These are phyloP conservation scores for Aspergillus viridinutans DNA, from an alignment of 2,329 filamentous ascomycete species.

Conservation along the genomic window DNA sequence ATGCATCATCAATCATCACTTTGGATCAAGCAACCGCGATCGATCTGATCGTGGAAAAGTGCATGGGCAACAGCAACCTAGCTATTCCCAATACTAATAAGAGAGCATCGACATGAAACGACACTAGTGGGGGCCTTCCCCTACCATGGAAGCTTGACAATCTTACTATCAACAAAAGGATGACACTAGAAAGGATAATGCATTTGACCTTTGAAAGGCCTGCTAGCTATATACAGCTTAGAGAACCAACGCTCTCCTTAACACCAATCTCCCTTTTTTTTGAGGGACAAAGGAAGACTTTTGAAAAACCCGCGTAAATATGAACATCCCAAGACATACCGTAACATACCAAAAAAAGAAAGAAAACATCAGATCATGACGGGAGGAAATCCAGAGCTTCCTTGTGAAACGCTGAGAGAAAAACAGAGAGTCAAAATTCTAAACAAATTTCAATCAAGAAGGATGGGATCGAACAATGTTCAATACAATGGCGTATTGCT, in stretches of 20 bases:
- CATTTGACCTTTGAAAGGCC: slow-evolving; percentile 14
- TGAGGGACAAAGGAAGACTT: slow-evolving; percentile 25
- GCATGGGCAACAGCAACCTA: background rate
- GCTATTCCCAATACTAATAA: background rate
- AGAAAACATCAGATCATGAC: slow-evolving; percentile 29
- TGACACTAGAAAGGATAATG: slow-evolving; percentile 10
- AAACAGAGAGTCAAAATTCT: slow-evolving; percentile 15
- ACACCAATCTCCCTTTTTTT: slow-evolving; percentile 26
- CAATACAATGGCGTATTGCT: slow-evolving; percentile 1
- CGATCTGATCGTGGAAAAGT: background rate
- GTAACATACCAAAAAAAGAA: slow-evolving; percentile 26
- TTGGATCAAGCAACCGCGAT: background rate
- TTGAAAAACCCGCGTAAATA: slow-evolving; percentile 22
- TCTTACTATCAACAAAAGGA: background rate
- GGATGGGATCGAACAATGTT: slow-evolving; percentile 11
- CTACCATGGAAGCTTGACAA: background rate
- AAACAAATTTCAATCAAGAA: slow-evolving; percentile 15
- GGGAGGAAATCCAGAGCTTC: slow-evolving; percentile 18
- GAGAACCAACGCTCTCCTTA: slow-evolving; percentile 20
- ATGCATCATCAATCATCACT: background rate
- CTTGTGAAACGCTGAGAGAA: slow-evolving; percentile 16
- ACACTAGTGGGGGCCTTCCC: background rate
- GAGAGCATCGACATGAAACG: background rate
- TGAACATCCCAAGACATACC: slow-evolving; percentile 28
- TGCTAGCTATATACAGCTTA: slow-evolving; percentile 32